phyloP scores from a whole-genome alignment of 2,329 filamentous ascomycete genomes.

The Diplocarpon rosae region DNA sequence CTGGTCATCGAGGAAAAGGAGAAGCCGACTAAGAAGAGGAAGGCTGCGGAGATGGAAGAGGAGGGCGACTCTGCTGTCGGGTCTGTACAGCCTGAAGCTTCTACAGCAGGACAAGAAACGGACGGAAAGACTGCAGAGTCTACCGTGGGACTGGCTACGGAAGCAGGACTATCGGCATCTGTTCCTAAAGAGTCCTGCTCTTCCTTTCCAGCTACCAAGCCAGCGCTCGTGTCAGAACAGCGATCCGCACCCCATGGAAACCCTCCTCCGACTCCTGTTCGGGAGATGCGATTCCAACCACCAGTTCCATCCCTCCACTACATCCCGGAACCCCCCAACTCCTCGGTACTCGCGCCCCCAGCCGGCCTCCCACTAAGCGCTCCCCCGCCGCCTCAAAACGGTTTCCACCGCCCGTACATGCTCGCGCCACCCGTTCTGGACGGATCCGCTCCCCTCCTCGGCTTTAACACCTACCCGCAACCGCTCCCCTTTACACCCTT shows the following conservation, averaged over 20 bases:
- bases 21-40: conserved; percentile 40
- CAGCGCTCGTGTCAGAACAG: no score
- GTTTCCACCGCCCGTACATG: conserved; percentile 7
- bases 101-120: neutral
- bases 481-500: conserved; percentile 8
- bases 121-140: neutral
- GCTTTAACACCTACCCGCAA: conserved; percentile 24
- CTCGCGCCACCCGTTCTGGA: conserved; percentile 18
- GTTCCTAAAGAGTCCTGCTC: no score
- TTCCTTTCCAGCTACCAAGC: no score
- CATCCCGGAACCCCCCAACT: conserved; percentile 9
- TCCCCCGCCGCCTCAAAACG: conserved; percentile 13
- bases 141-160: neutral
- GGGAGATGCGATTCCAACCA: conserved; percentile 1
- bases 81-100: neutral
- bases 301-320: conserved; percentile 2
- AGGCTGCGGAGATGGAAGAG: conserved; percentile 40
- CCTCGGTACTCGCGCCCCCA: conserved; percentile 19
- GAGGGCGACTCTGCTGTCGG: conserved; percentile 11
- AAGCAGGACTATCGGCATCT: no score
- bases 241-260: no score
- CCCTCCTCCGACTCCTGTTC: neutral
- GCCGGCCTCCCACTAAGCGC: conserved; percentile 13
- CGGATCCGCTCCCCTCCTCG: conserved; percentile 23
- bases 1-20: conserved; percentile 49